Conservation (phyloP, 2,329 filamentous ascomycete species). For the Monosporascus cannonballus region DNA sequence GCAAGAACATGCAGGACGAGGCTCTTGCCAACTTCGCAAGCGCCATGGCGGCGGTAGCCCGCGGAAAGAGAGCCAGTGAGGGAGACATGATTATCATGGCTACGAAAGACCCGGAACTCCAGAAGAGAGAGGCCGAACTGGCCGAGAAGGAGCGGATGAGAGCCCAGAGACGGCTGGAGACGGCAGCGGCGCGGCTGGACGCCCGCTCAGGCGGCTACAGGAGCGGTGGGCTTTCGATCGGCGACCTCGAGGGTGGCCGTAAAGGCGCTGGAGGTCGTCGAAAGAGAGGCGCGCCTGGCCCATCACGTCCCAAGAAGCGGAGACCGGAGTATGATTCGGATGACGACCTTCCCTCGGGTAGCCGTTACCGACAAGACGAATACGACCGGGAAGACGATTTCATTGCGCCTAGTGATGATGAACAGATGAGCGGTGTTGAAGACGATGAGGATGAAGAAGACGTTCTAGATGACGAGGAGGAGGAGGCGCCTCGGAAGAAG, state of each 20-base stretch:
- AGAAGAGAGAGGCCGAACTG: constrained; percentile 66
- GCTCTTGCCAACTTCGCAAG: constrained; percentile 63
- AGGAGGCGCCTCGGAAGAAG: constrained; percentile 39
- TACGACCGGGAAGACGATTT: constrained; percentile 79
- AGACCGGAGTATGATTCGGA: constrained; percentile 70
- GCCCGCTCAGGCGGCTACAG: constrained; percentile 46
- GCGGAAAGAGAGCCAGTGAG: constrained; percentile 44
- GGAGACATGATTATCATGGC: constrained; percentile 63
- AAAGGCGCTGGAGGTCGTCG: constrained; percentile 41
- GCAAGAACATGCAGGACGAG: constrained; percentile 62
- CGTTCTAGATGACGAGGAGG: constrained; percentile 41
- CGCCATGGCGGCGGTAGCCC: constrained; percentile 58
- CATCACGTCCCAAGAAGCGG: constrained; percentile 45
- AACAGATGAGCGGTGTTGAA: constrained; percentile 47
- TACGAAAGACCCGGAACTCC: constrained; percentile 68
- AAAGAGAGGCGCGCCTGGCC: constrained; percentile 47
- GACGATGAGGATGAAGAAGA: constrained; percentile 59
- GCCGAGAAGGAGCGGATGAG: constrained; percentile 69
- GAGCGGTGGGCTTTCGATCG: constrained; percentile 56
- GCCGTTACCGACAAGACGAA: constrained; percentile 56
- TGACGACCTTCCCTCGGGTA: constrained; percentile 59
- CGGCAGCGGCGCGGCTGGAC: constrained; percentile 58
- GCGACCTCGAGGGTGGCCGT: constrained; percentile 60
- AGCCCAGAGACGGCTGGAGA: constrained; percentile 60
- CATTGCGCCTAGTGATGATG: constrained; percentile 69